Conservation (phyloP, 1,139 yeast species). For the Geotrichum europaeum region DNA sequence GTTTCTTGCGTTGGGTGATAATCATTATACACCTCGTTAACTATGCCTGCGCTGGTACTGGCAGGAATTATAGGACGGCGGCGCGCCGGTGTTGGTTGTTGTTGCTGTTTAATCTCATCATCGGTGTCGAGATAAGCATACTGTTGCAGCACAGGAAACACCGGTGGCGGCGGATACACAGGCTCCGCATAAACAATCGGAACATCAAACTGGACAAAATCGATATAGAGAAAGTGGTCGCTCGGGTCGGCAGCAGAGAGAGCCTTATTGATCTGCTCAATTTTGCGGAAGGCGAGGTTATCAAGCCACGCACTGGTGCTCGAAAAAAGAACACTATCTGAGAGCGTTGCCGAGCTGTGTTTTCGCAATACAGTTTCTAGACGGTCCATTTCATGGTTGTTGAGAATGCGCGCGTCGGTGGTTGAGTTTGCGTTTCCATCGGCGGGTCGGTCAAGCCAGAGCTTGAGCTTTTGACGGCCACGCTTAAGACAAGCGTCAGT, state of each 20-base stretch:
- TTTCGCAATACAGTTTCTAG: constrained; percentile 39
- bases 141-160: constrained; percentile 19
- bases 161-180: constrained; percentile 36
- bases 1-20: constrained; percentile 13
- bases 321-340: background rate
- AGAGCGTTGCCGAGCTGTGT: constrained; percentile 1
- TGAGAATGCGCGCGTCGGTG: constrained; percentile 30
- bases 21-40: constrained; percentile 16
- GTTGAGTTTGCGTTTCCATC: constrained; percentile 31
- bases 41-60: constrained; percentile 5
- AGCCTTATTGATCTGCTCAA: constrained; percentile 42
- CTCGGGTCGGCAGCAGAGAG: constrained; percentile 25
- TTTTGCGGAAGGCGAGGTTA: constrained; percentile 52
- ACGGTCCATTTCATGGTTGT: constrained; percentile 33
- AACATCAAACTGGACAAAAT: constrained; percentile 68
- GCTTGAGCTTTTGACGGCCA: constrained; percentile 50
- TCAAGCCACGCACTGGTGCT: constrained; percentile 63
- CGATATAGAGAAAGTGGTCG: constrained; percentile 53
- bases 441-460: constrained; percentile 36
- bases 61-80: background rate
- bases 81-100: constrained; percentile 5
- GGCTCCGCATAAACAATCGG: constrained; percentile 76
- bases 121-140: constrained; percentile 10
- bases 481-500: constrained; percentile 45
- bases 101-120: constrained; percentile 3